phyloP scores from a whole-genome alignment of 2,329 filamentous ascomycete species.

The Fusarium solani-melongenae region DNA sequence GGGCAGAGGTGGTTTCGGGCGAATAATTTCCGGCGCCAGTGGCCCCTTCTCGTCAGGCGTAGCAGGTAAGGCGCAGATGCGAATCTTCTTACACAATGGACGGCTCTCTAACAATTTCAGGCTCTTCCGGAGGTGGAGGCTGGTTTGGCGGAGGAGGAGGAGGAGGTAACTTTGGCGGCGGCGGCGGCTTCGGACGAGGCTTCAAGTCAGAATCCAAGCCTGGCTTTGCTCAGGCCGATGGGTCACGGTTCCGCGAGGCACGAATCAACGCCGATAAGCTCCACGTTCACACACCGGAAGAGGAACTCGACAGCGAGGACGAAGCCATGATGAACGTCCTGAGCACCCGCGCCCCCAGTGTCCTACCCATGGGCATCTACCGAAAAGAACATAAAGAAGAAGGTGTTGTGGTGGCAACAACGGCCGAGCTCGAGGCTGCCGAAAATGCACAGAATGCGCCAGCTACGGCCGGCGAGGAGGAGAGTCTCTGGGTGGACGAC shows the following conservation, averaged over 20 bases:
- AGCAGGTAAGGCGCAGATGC: constrained; percentile 37
- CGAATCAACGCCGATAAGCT: constrained; percentile 69
- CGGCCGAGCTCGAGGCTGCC: constrained; percentile 67
- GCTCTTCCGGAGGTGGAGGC: constrained; percentile 41
- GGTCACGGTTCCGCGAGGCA: constrained; percentile 51
- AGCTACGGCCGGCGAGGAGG: constrained; percentile 50
- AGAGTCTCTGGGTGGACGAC: constrained; percentile 58
- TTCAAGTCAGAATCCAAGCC: constrained; percentile 51
- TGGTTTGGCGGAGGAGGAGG: constrained; percentile 42
- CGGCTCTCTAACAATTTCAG: constrained; percentile 12
- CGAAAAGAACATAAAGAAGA: constrained; percentile 65
- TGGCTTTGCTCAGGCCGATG: constrained; percentile 52
- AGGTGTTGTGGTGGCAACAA: constrained; percentile 64
- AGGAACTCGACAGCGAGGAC: constrained; percentile 59
- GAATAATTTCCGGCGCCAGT: constrained; percentile 50
- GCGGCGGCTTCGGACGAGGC: constrained; percentile 40
- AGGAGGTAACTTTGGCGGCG: constrained; percentile 43
- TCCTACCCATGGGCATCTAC: constrained; percentile 67
- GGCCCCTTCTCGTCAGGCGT: constrained; percentile 53
- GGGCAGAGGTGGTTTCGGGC: constrained; percentile 54
- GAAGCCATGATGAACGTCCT: constrained; percentile 54
- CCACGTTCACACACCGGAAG: constrained; percentile 55
- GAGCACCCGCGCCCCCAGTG: constrained; percentile 43
- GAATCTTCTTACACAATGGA: neutral
- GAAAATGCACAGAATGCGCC: constrained; percentile 53